These are phyloP conservation scores for Picea glauca DNA, from an alignment of 75 land plant genomes.

Conservation along the genomic window DNA sequence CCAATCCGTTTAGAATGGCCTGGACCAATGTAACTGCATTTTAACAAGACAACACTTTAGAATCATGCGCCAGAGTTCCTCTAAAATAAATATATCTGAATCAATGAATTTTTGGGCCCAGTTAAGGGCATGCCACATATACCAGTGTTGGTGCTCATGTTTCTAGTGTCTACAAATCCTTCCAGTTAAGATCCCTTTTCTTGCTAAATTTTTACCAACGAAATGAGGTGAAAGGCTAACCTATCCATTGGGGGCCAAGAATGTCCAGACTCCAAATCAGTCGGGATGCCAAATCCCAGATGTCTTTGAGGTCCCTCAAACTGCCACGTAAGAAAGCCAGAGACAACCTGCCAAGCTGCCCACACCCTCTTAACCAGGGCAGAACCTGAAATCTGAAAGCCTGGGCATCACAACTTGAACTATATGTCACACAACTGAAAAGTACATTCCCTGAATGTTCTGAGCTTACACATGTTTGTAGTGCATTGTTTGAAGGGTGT, in stretches of 20 bases:
- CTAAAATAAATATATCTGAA: not conserved
- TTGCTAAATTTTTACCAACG: not conserved
- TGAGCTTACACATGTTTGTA: too few species aligned
- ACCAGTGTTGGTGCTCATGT: not conserved
- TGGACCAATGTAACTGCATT: not conserved
- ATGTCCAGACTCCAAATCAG: not conserved
- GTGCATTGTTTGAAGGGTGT: too few species aligned
- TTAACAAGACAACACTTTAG: not conserved
- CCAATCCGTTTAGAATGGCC: too few species aligned
- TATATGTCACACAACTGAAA: not conserved
- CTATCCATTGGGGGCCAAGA: not conserved
- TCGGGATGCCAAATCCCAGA: not conserved
- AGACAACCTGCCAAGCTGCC: not conserved
- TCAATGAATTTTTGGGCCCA: not conserved
- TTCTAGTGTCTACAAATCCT: too few species aligned
- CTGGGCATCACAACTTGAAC: not conserved
- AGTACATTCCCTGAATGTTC: not conserved
- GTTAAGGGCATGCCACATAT: not conserved
- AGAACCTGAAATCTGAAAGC: constrained; percentile 7
- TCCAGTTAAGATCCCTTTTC: not conserved
- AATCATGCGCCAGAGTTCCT: not conserved
- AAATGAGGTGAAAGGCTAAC: not conserved
- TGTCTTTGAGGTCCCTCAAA: not conserved
- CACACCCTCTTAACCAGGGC: not conserved
- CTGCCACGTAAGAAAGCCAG: not conserved